These are phyloP conservation scores for Scheffersomyces spartinae DNA, from an alignment of 805 yeast genomes.

Conservation along the genomic window DNA sequence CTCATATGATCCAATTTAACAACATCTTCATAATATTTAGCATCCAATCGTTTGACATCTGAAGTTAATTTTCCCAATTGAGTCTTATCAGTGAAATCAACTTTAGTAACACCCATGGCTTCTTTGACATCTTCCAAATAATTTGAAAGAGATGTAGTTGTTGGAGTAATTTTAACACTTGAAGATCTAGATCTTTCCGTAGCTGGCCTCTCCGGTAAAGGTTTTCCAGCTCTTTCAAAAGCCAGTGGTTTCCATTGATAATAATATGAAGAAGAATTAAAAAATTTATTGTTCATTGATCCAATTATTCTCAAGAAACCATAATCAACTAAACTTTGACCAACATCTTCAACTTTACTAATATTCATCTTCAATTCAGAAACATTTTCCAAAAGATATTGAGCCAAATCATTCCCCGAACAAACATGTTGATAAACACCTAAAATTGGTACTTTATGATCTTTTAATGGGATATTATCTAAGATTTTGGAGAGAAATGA, in stretches of 20 bases:
- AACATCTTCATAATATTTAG: slow-evolving; percentile 42
- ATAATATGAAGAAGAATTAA: slow-evolving; percentile 58
- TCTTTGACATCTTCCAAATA: slow-evolving; percentile 34
- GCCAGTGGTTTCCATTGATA: slow-evolving; percentile 77
- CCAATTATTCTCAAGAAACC: slow-evolving; percentile 62
- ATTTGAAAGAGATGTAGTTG: slow-evolving; percentile 10
- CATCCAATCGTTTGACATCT: slow-evolving; percentile 51
- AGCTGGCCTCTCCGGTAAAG: slow-evolving; percentile 6
- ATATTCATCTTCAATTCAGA: slow-evolving; percentile 32
- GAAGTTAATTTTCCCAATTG: slow-evolving; percentile 38
- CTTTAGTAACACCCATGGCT: slow-evolving; percentile 29
- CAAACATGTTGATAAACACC: slow-evolving; percentile 56
- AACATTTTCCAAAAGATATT: slow-evolving; percentile 42
- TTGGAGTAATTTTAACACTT: too few species aligned
- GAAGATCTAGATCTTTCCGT: too few species aligned
- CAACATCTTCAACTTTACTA: slow-evolving; percentile 57
- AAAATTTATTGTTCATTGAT: slow-evolving; percentile 47
- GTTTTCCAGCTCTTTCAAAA: slow-evolving; percentile 36
- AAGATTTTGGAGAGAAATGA: slow-evolving; percentile 23
- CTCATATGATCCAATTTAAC: slow-evolving; percentile 51
- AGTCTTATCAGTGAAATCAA: slow-evolving; percentile 39
- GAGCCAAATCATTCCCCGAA: slow-evolving; percentile 48
- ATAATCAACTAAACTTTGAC: slow-evolving; percentile 53
- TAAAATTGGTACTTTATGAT: slow-evolving; percentile 54
- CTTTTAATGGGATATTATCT: slow-evolving; percentile 34